phyloP scores from a whole-genome alignment of 1,284 basidiomycete genomes.

The Mrakiaceae sp. region DNA sequence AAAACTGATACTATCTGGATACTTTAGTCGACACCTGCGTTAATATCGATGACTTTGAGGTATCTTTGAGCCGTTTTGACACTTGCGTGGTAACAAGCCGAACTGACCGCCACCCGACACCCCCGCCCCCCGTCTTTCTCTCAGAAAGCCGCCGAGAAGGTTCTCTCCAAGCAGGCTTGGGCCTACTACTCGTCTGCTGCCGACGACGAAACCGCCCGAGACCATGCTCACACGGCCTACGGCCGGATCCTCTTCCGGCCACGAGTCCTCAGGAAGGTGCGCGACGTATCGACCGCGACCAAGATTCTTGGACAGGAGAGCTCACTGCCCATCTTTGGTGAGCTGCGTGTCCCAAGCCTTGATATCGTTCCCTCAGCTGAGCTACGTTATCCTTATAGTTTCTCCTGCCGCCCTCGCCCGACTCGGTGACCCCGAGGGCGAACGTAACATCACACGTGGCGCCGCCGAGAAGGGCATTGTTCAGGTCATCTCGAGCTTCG shows the following conservation, averaged over 20 bases:
- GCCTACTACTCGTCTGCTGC: constrained; percentile 40
- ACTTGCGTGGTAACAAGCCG: no score
- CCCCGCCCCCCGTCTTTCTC: no score
- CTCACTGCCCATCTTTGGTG: constrained; percentile 36
- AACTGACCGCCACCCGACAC: no score
- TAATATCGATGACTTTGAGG: constrained; percentile 56
- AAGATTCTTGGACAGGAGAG: constrained; percentile 32
- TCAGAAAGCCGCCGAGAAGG: constrained; percentile 29
- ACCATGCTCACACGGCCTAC: constrained; percentile 41
- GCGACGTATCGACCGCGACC: constrained; percentile 12
- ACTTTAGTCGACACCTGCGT: constrained; percentile 54
- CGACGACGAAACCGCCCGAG: constrained; percentile 39
- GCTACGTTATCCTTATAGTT: not conserved
- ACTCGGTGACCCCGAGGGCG: constrained; percentile 40
- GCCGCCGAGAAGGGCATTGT: constrained; percentile 36
- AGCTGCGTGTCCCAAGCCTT: not conserved
- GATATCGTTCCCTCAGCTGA: not conserved
- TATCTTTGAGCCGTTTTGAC: no score
- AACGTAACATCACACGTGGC: constrained; percentile 39
- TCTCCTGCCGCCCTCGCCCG: constrained; percentile 26
- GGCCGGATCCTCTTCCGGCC: constrained; percentile 44
- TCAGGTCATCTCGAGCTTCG: constrained; percentile 37
- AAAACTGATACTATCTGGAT: constrained; percentile 44
- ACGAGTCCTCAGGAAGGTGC: constrained; percentile 24
- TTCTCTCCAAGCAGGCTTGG: constrained; percentile 41